A percentile compares a stretch with the other conserved stretches of the same genome.
Conservation (phyloP, 306 rosid species). For the Trifolium pratense region DNA sequence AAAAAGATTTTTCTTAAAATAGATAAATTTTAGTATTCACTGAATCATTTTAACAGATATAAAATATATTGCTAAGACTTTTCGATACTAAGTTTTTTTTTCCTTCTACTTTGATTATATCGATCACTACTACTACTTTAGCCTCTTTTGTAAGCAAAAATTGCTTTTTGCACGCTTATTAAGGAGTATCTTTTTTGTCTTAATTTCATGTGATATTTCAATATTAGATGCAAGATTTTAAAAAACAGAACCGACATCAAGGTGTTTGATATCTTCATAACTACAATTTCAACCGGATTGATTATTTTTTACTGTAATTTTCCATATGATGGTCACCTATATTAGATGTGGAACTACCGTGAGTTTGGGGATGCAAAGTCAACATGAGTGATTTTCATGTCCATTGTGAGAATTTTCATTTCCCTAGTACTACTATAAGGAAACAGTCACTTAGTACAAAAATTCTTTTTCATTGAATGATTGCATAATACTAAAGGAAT, state of each 20-base stretch:
- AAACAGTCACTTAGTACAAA: slow-evolving; percentile 27
- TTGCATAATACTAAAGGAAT: neutral
- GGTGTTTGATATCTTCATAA: neutral
- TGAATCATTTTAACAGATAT: neutral
- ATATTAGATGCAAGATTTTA: neutral
- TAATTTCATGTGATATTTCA: neutral
- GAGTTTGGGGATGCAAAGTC: no score
- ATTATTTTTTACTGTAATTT: neutral
- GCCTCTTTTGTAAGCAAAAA: no score
- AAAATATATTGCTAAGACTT: slow-evolving; percentile 12
- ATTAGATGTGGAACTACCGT: neutral
- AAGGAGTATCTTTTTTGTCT: no score
- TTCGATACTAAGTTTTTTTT: neutral
- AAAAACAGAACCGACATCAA: neutral
- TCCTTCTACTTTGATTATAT: neutral
- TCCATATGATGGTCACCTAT: neutral
- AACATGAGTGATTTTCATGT: neutral
- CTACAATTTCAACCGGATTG: neutral
- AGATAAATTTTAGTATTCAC: neutral
- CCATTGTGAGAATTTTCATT: neutral
- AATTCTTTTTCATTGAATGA: neutral
- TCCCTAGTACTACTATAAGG: slow-evolving; percentile 18
- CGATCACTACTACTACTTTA: neutral
- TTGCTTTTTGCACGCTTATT: no score
- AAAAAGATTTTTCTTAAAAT: neutral